Evolutionary conservation across 1,284 basidiomycete genomes (phyloP).

Genomic region (Schizopora paradoxa): DNA sequence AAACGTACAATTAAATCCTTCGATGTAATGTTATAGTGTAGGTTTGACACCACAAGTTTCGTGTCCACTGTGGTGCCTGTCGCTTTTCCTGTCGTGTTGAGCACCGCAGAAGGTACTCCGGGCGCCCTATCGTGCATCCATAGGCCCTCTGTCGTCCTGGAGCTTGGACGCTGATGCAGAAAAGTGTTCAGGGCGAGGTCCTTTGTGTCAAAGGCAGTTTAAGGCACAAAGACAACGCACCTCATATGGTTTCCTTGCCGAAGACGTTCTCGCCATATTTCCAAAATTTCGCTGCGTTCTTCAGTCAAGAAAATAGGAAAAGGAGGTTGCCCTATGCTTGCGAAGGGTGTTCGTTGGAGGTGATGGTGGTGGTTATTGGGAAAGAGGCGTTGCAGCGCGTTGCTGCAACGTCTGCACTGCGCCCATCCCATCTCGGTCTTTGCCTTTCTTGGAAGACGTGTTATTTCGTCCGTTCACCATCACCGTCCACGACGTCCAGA

Average conservation of each 20-base stretch:
- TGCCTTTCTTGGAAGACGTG: too few relatives aligned
- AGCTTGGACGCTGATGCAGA: slow-evolving; percentile 39
- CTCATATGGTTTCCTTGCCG: slow-evolving; percentile 43
- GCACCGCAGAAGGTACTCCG: slow-evolving; percentile 29
- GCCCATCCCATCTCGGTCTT: too few relatives aligned
- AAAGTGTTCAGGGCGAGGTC: slow-evolving; percentile 1
- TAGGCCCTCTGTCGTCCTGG: slow-evolving; percentile 47
- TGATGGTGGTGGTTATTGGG: too few relatives aligned
- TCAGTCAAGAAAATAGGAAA: not conserved
- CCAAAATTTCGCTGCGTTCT: slow-evolving; percentile 21
- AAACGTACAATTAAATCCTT: slow-evolving; percentile 79
- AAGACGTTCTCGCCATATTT: slow-evolving; percentile 22
- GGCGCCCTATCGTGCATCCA: slow-evolving; percentile 75
- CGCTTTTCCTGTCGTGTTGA: slow-evolving; percentile 25
- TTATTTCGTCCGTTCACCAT: too few relatives aligned
- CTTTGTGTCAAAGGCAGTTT: slow-evolving; percentile 6
- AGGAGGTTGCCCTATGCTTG: too few relatives aligned
- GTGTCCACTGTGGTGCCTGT: slow-evolving; percentile 38
- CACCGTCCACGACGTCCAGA: too few relatives aligned
- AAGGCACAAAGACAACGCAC: slow-evolving; percentile 30
- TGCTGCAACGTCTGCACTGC: too few relatives aligned
- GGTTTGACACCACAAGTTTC: slow-evolving; percentile 77
- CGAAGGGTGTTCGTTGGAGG: too few relatives aligned
- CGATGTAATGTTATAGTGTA: slow-evolving; percentile 91
- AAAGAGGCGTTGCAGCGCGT: too few relatives aligned